Base-by-base conservation (phyloP, 345 rosid genomes). In the Salix dunnii region DNA sequence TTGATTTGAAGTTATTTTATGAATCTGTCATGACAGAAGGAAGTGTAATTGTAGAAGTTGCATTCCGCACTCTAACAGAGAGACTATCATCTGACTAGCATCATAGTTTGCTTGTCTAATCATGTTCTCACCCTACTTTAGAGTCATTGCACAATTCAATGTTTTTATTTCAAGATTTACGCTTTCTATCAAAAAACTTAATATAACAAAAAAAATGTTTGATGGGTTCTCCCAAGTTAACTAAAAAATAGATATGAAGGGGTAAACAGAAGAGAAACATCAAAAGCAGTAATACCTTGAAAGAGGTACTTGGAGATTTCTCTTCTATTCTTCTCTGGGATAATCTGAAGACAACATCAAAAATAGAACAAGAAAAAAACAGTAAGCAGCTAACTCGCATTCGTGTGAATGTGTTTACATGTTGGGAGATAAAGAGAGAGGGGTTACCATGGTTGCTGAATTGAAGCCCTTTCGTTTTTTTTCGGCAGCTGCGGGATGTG, bases 281-380 rank as follows among this genome's bases (percentile, higher is more conserved):
- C 2, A 9, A 9, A 20, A 5, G 60, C 60, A 53, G 21, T 20
- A 21, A 18, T 42, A 69, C 82, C 82, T 74, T 79, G 82, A 65
- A 79, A 79, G 61, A 79, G 82, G 53, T 79, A 74, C 46, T 74
- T 79, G 0, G 78, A 79, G 67, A 79, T 79, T 43, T 79, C 78
- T 42, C 75, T 79, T 63, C 82, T 74, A 72, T 79, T 79, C 78
- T 79, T 79, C 78, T 79, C 72, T 16, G 82, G 23, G 31, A 79
- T 79, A 65, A 79, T 79, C 82, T 79, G 67, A 64, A 55, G 62
- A n/a, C 5, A 55, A 3, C 28, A 55, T 3, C 36, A n/a, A 23
- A n/a, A 23, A 55, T n/a, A 55, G 62, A 38, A 14, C 27, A 49
- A 36, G 20, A 16, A 36, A 36, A 31, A 36, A 55, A 55, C 14